phyloP scores from a whole-genome alignment of 2,329 filamentous ascomycete species.

The Alternaria ventricosa region DNA sequence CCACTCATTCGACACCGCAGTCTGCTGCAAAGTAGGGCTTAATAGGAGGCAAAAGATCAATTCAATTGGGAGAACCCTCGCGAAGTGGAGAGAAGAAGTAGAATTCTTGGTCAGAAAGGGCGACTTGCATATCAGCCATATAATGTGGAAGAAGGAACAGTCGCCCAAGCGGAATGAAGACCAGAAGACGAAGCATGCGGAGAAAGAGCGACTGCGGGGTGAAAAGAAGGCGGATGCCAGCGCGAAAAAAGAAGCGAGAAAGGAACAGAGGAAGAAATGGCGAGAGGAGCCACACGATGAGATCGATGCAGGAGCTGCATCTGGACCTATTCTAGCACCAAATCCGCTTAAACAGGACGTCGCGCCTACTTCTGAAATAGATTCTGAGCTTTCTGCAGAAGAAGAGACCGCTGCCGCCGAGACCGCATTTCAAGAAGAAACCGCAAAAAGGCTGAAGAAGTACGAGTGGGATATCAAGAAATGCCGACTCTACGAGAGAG shows the following conservation, averaged over 20 bases:
- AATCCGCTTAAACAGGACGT: neutral
- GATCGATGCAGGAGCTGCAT: neutral
- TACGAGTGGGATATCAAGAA: neutral
- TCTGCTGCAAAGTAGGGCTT: neutral
- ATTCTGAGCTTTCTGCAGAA: neutral
- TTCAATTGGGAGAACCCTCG: neutral
- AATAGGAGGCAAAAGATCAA: neutral
- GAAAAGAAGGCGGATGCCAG: neutral
- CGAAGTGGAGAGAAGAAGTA: neutral
- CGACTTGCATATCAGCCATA: neutral
- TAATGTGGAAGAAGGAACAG: neutral
- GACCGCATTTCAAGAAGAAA: neutral
- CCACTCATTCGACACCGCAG: neutral
- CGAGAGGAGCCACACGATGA: neutral
- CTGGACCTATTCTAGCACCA: neutral
- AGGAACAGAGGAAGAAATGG: neutral
- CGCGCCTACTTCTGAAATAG: rapidly evolving
- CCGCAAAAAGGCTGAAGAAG: rapidly evolving
- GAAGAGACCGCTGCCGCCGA: neutral
- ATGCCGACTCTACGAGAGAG: no score
- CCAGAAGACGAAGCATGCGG: neutral
- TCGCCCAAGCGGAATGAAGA: neutral
- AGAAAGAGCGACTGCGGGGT: rapidly evolving
- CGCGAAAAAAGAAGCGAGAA: neutral
- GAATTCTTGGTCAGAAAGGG: neutral